Evolutionary conservation across 441 rosid species (phyloP).

Genomic region (Adansonia gregorii): DNA sequence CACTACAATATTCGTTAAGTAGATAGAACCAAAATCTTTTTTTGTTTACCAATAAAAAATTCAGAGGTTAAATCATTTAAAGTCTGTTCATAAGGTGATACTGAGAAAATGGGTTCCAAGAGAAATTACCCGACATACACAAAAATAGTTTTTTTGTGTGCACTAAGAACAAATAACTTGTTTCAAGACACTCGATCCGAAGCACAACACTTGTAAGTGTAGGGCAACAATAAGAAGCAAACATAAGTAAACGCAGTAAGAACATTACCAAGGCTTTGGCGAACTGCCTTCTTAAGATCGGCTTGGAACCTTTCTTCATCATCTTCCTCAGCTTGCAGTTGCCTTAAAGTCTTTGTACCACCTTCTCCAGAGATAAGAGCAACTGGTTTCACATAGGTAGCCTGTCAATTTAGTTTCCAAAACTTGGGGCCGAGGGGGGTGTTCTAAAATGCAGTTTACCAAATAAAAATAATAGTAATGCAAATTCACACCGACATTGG

Average conservation of each 20-base stretch:
- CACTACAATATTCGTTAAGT: background rate
- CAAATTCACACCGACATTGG: background rate
- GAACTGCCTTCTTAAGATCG: constrained; percentile 79
- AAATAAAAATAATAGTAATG: background rate
- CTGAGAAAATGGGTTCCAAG: background rate
- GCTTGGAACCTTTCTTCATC: constrained; percentile 97
- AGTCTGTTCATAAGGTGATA: background rate
- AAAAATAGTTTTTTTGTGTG: background rate
- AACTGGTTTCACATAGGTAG: constrained; percentile 32
- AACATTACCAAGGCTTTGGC: constrained; percentile 88
- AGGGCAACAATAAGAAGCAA: constrained; percentile 19
- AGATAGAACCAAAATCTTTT: background rate
- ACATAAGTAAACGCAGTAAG: constrained; percentile 23
- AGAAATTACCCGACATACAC: background rate
- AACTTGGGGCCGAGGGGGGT: background rate
- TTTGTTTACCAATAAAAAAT: background rate
- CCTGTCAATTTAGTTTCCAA: background rate
- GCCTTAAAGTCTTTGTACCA: constrained; percentile 74
- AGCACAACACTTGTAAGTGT: constrained; percentile 11
- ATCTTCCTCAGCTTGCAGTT: constrained; percentile 80
- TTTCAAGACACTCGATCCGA: background rate
- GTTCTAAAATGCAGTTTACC: background rate
- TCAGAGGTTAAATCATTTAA: background rate
- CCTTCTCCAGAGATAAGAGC: constrained; percentile 43
- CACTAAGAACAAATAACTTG: background rate